Conservation (phyloP, 2,329 filamentous ascomycete genomes). For the Fonsecaea pedrosoi region DNA sequence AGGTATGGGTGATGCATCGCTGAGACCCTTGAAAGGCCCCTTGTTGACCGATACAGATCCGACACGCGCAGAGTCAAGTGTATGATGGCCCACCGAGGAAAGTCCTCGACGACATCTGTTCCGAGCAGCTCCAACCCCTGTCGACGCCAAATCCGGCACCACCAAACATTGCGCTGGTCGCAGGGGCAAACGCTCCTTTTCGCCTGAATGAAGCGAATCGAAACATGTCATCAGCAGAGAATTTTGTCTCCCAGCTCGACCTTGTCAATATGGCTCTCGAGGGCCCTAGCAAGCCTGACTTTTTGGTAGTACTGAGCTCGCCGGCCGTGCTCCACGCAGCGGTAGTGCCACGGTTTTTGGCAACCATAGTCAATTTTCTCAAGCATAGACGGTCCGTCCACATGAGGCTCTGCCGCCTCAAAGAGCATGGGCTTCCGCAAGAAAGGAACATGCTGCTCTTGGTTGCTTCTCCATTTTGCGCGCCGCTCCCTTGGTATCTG, state of each 20-base stretch:
- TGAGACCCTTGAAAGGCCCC: background rate
- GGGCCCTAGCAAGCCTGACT: slow-evolving; percentile 17
- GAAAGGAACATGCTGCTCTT: slow-evolving; percentile 17
- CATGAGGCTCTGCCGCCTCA: slow-evolving; percentile 19
- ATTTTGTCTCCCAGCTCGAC: slow-evolving; percentile 12
- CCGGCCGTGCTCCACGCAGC: slow-evolving; percentile 25
- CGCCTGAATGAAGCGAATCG: slow-evolving; percentile 4
- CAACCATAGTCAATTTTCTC: slow-evolving; percentile 24
- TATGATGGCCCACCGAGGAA: slow-evolving; percentile 21
- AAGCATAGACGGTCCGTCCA: slow-evolving; percentile 22
- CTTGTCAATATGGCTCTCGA: slow-evolving; percentile 4
- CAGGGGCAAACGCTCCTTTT: slow-evolving; percentile 20
- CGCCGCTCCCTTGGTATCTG: slow-evolving; percentile 20
- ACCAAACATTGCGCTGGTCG: slow-evolving; percentile 30
- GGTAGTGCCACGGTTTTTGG: slow-evolving; percentile 8
- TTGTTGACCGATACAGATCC: slow-evolving; percentile 5
- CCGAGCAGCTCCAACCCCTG: slow-evolving; percentile 10
- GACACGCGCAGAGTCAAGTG: slow-evolving; percentile 21
- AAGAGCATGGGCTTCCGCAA: slow-evolving; percentile 23
- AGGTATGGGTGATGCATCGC: slow-evolving; percentile 7
- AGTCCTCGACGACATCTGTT: slow-evolving; percentile 17
- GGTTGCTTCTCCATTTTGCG: slow-evolving; percentile 24
- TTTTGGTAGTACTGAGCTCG: slow-evolving; percentile 22
- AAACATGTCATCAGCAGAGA: slow-evolving; percentile 2
- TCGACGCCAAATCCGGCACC: background rate